Evolutionary conservation across 2,329 filamentous ascomycete genomes (phyloP), one percentile per base, ranked within the genome.

Genomic region (Fusarium xyrophilum): DNA sequence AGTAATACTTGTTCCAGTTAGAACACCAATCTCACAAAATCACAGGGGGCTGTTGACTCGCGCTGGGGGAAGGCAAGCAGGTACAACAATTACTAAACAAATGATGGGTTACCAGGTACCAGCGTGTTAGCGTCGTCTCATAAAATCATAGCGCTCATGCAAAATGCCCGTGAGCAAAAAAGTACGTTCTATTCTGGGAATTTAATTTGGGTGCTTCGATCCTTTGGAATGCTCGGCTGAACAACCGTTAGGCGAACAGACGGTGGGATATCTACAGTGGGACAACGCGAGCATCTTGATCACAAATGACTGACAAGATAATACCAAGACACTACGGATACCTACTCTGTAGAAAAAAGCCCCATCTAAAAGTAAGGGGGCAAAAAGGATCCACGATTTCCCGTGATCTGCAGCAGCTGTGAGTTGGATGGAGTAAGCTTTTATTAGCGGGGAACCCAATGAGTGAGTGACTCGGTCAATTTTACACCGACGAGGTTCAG

Each of bases 401-500:
- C 47, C 7, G 30, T 15, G 48, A 58, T 54, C 55, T 58, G 47
- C 47, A 40, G 51, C 23, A n/a, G 25, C n/a, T 7, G 38, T n/a
- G 21, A 35, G 46, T 50, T 35, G 46, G 46, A 36, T 35, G 46
- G 46, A 36, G 46, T 23, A 36, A 23, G 14, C n/a, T 30, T n/a
- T n/a, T n/a, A n/a, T n/a, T 42, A 36, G 57, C 15, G 57, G 42
- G 52, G 57, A 27, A 42, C 30, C 30, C 15, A 50, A 27, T 60
- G n/a, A n/a, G n/a, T n/a, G n/a, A n/a, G n/a, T n/a, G 57, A 60
- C 57, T 58, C 57, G 42, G 53, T 14, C 42, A 57, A 58, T 48
- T 12, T 42, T 12, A 32, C 42, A 48, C 42, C 57, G 53, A 57
- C 10, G 23, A 48, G 47, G 39, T 21, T 48, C 42, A 42, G 57